Evolutionary conservation across 192 early-diverging fungal species (phyloP), one percentile per base, ranked within the genome.

Genomic region (Coemansia sp.): DNA sequence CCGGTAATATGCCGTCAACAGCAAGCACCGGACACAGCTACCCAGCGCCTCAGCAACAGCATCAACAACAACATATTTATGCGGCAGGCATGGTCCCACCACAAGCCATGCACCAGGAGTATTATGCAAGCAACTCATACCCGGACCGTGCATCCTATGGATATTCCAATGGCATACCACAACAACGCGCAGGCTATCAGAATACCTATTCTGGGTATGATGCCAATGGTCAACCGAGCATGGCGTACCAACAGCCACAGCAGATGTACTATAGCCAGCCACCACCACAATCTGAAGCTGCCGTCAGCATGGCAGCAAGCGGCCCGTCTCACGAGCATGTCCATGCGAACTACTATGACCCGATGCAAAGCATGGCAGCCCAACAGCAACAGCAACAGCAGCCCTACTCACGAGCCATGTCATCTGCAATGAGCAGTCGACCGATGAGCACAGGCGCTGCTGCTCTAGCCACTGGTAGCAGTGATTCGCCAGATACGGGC

Each of bases 291-390:
- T 26, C 62, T 1, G 21, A 49, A 19, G 23, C 61, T 18, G 61
- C 61, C 12, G 34, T 23, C 59, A 60, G 32, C 51, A 53, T n/a
- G 55, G 55, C 10, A 24, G 34, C 32, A 26, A 52, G 18, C 16
- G 44, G 5, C 18, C 2, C 61, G 23, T 27, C 12, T 18, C 61
- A 26, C 34, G 65, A 67, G 51, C 65, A 63, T 24, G 52, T 68
- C 7, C 76, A 69, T 22, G 63, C 58, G 22, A 58, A 50, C 21
- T 74, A 68, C 56, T 64, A 74, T 34, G 66, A 68, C 22, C 61
- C 61, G 0, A 64, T 44, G 51, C 60, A 58, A 32, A 48, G 19
- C 48, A 52, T 55, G 52, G 62, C 26, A 32, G 24, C 56, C 24
- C 57, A 59, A 56, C 60, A 32, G 27, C 65, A 59, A 56, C 60